Evolutionary conservation across 192 early-diverging fungal genomes (phyloP), one percentile per base, ranked within the genome.

Genomic region (Obelidium mucronatum): DNA sequence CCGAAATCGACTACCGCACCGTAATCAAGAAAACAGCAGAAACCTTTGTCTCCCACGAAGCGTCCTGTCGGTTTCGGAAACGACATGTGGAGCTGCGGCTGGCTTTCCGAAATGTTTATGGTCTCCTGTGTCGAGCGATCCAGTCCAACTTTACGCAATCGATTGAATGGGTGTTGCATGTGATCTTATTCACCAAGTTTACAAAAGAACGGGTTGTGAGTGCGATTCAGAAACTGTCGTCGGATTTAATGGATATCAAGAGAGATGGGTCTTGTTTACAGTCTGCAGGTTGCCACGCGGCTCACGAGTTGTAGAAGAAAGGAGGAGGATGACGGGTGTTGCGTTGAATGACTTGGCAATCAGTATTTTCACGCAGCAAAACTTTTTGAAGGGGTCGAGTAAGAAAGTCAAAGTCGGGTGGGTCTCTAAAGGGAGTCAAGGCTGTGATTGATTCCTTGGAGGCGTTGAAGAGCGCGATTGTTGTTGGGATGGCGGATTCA

Each of bases 171-270:
- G 37, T 83, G 19, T 17, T 63, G 1, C 71, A 83, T 40, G 83
- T 81, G 0, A 24, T 95, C 24, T 78, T 92, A 72, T 92, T 91
- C 77, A 81, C 91, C 2, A 75, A 83, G 24, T 94, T 94, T 67
- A 87, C 90, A 24, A 78, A 82, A 24, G 93, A 94, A 65, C 85
- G 94, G 0, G 82, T 95, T 59, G 24, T 90, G n/a, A 86, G 90
- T 0, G 78, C 85, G 2, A 87, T 89, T 19, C 92, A 94, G 81
- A 94, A 93, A 73, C 70, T 94, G 61, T 76, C 89, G 31, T 85
- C 84, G 22, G 86, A 90, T n/a, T 85, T 94, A 36, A 66, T 73
- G 53, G 90, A 92, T 48, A 62, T 84, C 28, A 93, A 93, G 78
- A 88, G 92, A 13, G 89, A 92, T 73, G 92, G 91, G 24, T 73